phyloP scores from a whole-genome alignment of 305 asterid genomes.

The Ajuga reptans region DNA sequence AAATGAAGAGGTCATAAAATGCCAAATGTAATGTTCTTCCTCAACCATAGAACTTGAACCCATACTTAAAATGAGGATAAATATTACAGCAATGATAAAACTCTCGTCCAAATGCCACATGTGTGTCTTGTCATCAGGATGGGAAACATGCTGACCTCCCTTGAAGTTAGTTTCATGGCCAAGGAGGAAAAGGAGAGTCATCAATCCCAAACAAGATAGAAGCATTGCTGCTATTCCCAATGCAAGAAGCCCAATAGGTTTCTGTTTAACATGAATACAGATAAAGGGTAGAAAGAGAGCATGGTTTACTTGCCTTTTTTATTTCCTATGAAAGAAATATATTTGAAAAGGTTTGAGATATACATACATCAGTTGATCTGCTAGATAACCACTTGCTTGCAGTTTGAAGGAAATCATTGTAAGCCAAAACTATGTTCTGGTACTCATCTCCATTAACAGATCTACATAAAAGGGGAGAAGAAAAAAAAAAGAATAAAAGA shows the following conservation, averaged over 20 bases:
- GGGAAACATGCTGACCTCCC: conserved; percentile 23
- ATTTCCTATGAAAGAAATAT: conserved; percentile 2
- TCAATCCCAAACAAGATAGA: conserved; percentile 49
- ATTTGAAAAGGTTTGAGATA: conserved; percentile 9
- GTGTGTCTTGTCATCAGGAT: conserved; percentile 16
- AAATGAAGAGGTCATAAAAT: conserved; percentile 62
- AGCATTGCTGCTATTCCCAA: conserved; percentile 60
- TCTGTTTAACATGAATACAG: conserved; percentile 40
- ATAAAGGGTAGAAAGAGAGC: background rate
- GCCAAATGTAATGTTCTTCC: conserved; percentile 90
- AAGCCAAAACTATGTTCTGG: conserved; percentile 38
- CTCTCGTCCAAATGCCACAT: conserved; percentile 54
- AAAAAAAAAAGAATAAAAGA: too few species aligned
- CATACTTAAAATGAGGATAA: conserved; percentile 56
- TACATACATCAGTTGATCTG: conserved; percentile 80
- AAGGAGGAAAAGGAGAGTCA: conserved; percentile 40
- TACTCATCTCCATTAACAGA: conserved; percentile 35
- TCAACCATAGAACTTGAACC: conserved; percentile 93
- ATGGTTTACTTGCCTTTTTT: background rate
- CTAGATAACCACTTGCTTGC: conserved; percentile 79
- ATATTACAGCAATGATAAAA: conserved; percentile 36
- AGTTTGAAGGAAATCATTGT: conserved; percentile 48
- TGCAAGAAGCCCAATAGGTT: conserved; percentile 55
- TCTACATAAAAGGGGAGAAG: conserved; percentile 12
- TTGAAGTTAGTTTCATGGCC: conserved; percentile 32